Base-by-base conservation (phyloP, 164 flowering plant species). In the Akebia trifoliata region DNA sequence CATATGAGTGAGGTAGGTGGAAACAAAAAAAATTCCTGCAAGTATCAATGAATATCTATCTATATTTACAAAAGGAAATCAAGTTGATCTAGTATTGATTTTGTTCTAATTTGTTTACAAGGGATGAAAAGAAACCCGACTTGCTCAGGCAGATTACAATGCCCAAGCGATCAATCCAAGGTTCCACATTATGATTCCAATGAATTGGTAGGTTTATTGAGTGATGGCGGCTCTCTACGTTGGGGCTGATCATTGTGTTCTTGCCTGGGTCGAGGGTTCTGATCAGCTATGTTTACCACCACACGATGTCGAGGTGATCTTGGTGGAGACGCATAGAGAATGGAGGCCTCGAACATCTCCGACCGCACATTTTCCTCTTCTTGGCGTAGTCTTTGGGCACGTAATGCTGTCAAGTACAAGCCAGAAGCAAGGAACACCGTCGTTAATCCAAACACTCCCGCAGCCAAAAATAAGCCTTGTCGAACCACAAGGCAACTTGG, bases 361-460 rank as follows among this genome's bases (percentile, higher is more conserved):
- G 66, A 74, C 15, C 85, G 68, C 29, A 76, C 64, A 32, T 45
- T 68, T 37, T 80, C 84, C 34, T 75, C 77, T 6, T 74, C 69
- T 22, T 66, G 74, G n/a, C 59, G 69, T 4, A 76, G 25, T 49
- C 61, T 68, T 26, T 81, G 87, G 4, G 80, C 84, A 0, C 78
- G 76, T 21, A 83, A 50, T 4, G 86, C 87, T 0, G 96, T 83
- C 26, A 86, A 35, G 66, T 84, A 86, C 10, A 88, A 51, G 8
- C 92, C 90, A 0, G 81, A 66, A 0, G 84, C 87, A 3, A 87
- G 75, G 66, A 84, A 82, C 2, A 88, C 85, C 0, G 95, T 78
- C 21, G 73, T 26, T 54, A 88, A 55, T 1, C 82, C 78, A 36
- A 83, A 79, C 1, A 88, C 76, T 12, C 96, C 98, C 4, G 95